Conservation (phyloP, 257 asterid species). For the Apocynum venetum region DNA sequence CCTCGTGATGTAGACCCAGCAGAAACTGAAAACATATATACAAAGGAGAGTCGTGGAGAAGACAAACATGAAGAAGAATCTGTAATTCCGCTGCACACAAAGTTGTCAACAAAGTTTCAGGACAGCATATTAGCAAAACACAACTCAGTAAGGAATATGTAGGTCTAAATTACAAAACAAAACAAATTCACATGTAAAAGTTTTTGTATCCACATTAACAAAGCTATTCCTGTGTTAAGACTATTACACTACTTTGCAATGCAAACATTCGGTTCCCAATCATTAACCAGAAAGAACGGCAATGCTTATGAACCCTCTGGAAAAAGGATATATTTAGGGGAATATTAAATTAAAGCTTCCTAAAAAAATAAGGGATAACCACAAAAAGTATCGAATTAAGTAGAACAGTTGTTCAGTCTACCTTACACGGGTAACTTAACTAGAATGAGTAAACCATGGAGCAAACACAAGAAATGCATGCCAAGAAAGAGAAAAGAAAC, state of each 20-base stretch:
- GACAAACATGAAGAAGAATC: slow-evolving; percentile 99
- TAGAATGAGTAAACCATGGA: background rate
- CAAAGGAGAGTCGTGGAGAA: slow-evolving; percentile 97
- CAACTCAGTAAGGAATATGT: background rate
- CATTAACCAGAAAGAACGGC: background rate
- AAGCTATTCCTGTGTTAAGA: too few relatives aligned
- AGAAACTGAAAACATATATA: slow-evolving; percentile 79
- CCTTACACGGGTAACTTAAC: background rate
- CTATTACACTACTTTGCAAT: background rate
- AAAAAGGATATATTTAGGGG: background rate
- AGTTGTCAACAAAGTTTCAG: slow-evolving; percentile 15
- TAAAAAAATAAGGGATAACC: background rate
- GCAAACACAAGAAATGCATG: background rate
- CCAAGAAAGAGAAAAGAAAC: background rate
- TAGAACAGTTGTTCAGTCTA: background rate
- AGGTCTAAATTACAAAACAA: background rate
- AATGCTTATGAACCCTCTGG: background rate
- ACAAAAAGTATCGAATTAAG: background rate
- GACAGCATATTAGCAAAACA: background rate
- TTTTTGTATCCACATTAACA: background rate
- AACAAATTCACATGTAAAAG: background rate
- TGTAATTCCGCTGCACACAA: slow-evolving; percentile 83
- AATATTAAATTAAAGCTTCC: background rate
- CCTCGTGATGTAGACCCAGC: slow-evolving; percentile 86
- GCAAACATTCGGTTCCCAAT: background rate